These are phyloP conservation scores for Sporothrix luriei DNA, from an alignment of 2,329 filamentous ascomycete species.

Conservation along the genomic window DNA sequence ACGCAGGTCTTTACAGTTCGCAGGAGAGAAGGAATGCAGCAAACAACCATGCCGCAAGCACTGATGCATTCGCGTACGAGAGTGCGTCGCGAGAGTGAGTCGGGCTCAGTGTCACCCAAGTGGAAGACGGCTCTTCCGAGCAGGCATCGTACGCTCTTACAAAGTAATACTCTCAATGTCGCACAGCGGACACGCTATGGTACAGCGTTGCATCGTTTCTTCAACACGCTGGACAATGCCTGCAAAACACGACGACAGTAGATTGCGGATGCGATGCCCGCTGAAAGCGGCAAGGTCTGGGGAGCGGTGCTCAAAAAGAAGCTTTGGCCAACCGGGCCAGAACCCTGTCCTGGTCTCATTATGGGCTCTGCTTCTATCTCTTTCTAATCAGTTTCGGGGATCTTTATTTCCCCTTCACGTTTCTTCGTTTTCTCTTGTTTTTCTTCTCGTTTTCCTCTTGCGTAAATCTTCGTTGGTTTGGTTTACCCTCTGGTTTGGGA, in stretches of 20 bases:
- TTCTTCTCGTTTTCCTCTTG: not conserved
- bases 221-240: not conserved
- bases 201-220: not conserved
- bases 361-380: not conserved
- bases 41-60: not conserved
- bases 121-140: not conserved
- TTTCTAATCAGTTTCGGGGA: not conserved
- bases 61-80: not conserved
- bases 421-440: not conserved
- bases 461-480: not conserved
- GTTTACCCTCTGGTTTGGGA: not conserved
- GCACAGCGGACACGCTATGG: not conserved
- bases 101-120: not conserved
- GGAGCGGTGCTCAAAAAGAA: slow-evolving; percentile 6
- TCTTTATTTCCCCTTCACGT: slow-evolving; percentile 19
- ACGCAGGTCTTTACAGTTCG: not conserved
- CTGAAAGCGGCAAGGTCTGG: slow-evolving; percentile 16
- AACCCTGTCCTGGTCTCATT: not conserved
- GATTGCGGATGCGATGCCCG: slow-evolving; percentile 6
- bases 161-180: no score
- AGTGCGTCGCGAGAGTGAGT: not conserved
- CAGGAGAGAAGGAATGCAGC: not conserved
- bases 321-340: slow-evolving; percentile 24
- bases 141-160: no score
- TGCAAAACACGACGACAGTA: slow-evolving; percentile 23